A percentile compares a stretch with the other conserved stretches of the same genome.
Evolutionary conservation across 2,329 filamentous ascomycete species (phyloP).

Genomic region (Lachnum nothofagi): DNA sequence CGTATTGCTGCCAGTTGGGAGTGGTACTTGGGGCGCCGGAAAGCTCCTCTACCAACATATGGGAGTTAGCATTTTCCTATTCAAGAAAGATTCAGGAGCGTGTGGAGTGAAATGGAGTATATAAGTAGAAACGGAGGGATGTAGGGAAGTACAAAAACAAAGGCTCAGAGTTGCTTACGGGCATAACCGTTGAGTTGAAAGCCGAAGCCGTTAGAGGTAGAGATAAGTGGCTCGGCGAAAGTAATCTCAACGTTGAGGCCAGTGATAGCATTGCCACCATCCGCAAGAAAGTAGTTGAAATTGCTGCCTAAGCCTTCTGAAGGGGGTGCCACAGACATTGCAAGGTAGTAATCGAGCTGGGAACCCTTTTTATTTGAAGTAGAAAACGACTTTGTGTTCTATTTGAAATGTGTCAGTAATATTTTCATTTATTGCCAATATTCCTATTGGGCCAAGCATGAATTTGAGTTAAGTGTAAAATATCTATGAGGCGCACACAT

Average conservation of each 20-base stretch:
- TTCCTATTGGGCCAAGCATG: not conserved
- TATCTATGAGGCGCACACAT: not conserved
- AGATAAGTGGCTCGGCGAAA: slow-evolving; percentile 5
- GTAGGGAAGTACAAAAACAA: slow-evolving; percentile 2
- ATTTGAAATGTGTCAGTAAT: slow-evolving; percentile 2
- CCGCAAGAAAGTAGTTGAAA: slow-evolving; percentile 5
- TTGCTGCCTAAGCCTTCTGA: slow-evolving; percentile 6
- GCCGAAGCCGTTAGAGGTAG: slow-evolving; percentile 4
- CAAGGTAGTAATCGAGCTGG: slow-evolving; percentile 2
- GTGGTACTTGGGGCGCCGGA: slow-evolving; percentile 4
- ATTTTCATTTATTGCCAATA: not conserved
- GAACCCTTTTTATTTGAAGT: not conserved
- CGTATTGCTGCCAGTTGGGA: slow-evolving; percentile 5
- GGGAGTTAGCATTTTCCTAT: slow-evolving; percentile 5
- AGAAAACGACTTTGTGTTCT: slow-evolving; percentile 1
- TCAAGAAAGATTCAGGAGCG: not conserved
- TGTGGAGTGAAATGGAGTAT: not conserved
- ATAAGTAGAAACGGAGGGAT: slow-evolving; percentile 1
- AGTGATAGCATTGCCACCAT: slow-evolving; percentile 5
- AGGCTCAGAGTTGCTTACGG: slow-evolving; percentile 1
- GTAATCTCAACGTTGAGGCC: slow-evolving; percentile 8
- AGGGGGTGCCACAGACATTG: slow-evolving; percentile 5
- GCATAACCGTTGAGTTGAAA: slow-evolving; percentile 6
- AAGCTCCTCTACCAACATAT: slow-evolving; percentile 2
- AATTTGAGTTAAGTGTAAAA: not conserved